Percentiles rank a stretch among this genome's conserved stretches.
These are phyloP conservation scores for Daedalea quercina DNA, from an alignment of 768 basidiomycete genomes.

Conservation along the genomic window DNA sequence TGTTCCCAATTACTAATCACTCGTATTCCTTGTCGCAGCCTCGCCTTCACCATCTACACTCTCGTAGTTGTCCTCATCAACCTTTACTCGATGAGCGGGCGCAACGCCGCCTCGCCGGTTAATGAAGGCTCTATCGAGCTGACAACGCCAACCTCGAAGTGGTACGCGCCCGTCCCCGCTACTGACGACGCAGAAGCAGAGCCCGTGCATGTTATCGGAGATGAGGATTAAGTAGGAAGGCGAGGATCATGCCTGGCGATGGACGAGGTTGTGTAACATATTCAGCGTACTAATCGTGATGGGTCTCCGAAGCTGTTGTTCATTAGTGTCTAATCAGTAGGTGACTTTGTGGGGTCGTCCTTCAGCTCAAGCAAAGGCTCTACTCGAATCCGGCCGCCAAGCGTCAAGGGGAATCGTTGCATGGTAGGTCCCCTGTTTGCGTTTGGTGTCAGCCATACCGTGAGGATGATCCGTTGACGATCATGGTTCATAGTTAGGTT, in stretches of 20 bases:
- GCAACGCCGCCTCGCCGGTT: slow-evolving; percentile 36
- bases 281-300: not conserved
- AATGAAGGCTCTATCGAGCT: slow-evolving; percentile 32
- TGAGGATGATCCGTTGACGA: too few relatives aligned
- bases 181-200: slow-evolving; percentile 20
- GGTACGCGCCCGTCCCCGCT: slow-evolving; percentile 59
- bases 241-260: slow-evolving; percentile 28
- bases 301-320: not conserved
- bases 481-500: too few relatives aligned
- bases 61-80: slow-evolving; percentile 66
- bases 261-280: not conserved
- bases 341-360: not conserved
- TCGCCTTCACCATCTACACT: slow-evolving; percentile 74
- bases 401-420: too few relatives aligned
- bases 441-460: too few relatives aligned
- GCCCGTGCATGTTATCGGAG: slow-evolving; percentile 41
- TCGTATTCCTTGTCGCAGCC: slow-evolving; percentile 28
- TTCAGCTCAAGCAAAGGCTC: not conserved
- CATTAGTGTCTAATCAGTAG: not conserved
- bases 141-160: slow-evolving; percentile 37
- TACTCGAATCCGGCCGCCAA: not conserved
- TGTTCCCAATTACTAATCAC: not conserved
- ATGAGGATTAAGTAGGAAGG: slow-evolving; percentile 45
- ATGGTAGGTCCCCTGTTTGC: too few relatives aligned
- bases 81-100: slow-evolving; percentile 58